Percentiles rank a stretch among this genome's conserved stretches.
phyloP scores from a whole-genome alignment of 305 asterid genomes.

The Fraxinus albicans region DNA sequence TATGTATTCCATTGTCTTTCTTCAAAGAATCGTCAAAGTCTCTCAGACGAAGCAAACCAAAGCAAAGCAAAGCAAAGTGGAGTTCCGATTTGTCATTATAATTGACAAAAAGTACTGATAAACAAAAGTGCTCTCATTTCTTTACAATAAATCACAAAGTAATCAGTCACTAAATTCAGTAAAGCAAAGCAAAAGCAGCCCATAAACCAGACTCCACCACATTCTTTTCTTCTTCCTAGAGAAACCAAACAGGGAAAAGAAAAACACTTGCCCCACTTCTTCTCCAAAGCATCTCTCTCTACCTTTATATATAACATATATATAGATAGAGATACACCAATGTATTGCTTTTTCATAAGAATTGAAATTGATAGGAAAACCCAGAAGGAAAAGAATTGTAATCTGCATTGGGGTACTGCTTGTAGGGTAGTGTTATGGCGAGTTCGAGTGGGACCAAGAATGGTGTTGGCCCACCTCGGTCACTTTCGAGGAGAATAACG shows the following conservation, averaged over 20 bases:
- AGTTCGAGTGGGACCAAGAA: constrained; percentile 86
- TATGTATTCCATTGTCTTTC: background rate
- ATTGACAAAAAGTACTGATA: constrained; percentile 12
- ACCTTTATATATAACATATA: constrained; percentile 8
- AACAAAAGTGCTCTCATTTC: constrained; percentile 26
- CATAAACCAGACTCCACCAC: constrained; percentile 24
- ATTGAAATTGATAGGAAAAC: constrained; percentile 7
- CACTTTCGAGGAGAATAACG: constrained; percentile 53
- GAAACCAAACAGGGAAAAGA: constrained; percentile 39
- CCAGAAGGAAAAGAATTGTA: constrained; percentile 16
- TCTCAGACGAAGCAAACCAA: constrained; percentile 13
- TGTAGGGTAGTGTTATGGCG: constrained; percentile 54
- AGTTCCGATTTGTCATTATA: constrained; percentile 13
- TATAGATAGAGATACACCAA: constrained; percentile 21
- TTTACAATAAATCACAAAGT: constrained; percentile 17
- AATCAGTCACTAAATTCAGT: constrained; percentile 22
- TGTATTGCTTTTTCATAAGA: constrained; percentile 32
- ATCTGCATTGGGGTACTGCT: constrained; percentile 12
- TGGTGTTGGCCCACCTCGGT: constrained; percentile 57
- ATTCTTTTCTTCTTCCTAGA: constrained; percentile 70
- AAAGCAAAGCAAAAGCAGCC: constrained; percentile 33
- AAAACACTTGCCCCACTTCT: constrained; percentile 47
- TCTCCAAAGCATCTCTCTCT: constrained; percentile 57
- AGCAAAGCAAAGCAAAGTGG: constrained; percentile 35
- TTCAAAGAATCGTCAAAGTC: constrained; percentile 14